Evolutionary conservation across 495 filamentous ascomycete genomes (phyloP).

Genomic region (Neurospora terricola): DNA sequence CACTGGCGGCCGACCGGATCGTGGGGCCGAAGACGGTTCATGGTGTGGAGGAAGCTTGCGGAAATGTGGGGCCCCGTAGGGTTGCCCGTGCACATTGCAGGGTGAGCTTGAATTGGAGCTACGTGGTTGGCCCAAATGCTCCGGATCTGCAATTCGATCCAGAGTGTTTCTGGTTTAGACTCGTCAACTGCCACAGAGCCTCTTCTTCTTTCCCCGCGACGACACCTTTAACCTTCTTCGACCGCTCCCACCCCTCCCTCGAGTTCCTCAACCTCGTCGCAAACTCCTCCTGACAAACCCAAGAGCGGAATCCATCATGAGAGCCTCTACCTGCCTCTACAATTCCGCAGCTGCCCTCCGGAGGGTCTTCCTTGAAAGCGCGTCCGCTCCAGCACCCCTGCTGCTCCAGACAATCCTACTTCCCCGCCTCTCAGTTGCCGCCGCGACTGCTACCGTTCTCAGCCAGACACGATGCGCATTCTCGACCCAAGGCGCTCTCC

Average conservation of each 20-base stretch:
- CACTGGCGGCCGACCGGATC: not conserved
- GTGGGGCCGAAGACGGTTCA: not conserved
- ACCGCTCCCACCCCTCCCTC: not conserved
- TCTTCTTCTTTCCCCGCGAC: not conserved
- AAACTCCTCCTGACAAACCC: not conserved
- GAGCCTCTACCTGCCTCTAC: constrained; percentile 25
- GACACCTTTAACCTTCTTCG: not conserved
- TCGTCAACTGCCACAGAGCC: not conserved
- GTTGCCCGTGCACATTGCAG: not conserved
- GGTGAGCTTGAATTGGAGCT: not conserved
- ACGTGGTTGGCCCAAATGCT: not conserved
- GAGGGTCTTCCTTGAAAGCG: constrained; percentile 26
- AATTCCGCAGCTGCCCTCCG: constrained; percentile 29
- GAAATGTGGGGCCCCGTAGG: not conserved
- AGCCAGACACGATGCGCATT: not conserved
- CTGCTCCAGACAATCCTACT: constrained; percentile 7
- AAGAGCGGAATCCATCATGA: constrained; percentile 15
- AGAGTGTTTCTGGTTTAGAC: not conserved
- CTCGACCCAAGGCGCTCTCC: constrained; percentile 1
- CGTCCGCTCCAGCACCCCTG: constrained; percentile 2
- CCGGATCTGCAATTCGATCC: not conserved
- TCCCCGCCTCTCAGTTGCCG: constrained; percentile 2
- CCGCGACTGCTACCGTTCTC: not conserved
- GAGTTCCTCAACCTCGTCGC: not conserved
- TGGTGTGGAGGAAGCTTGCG: not conserved